phyloP scores from a whole-genome alignment of 768 basidiomycete genomes.

The Leccinum rimulosum region DNA sequence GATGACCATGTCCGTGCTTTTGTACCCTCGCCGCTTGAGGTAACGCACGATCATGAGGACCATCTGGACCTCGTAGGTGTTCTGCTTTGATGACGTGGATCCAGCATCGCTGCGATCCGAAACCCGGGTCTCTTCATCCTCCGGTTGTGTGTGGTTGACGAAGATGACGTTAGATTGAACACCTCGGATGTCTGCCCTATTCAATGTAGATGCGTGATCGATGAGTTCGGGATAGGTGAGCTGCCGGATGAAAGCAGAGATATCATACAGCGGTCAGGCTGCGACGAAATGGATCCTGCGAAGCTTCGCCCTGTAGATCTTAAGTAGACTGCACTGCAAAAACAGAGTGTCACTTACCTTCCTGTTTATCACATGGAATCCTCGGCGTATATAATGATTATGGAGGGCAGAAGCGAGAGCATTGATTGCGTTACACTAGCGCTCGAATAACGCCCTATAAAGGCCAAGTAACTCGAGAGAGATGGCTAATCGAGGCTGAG shows the following conservation, averaged over 20 bases:
- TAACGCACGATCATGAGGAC: slow-evolving; percentile 65
- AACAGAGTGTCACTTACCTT: too few species aligned
- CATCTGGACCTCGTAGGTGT: slow-evolving; percentile 60
- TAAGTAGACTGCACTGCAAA: too few species aligned
- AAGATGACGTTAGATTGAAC: slow-evolving; percentile 60
- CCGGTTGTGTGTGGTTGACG: slow-evolving; percentile 54
- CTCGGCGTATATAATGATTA: too few species aligned
- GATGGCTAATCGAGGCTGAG: too few species aligned
- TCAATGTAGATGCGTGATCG: slow-evolving; percentile 50
- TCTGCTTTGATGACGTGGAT: slow-evolving; percentile 58
- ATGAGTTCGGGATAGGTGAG: slow-evolving; percentile 69
- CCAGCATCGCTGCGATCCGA: slow-evolving; percentile 47
- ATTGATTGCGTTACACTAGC: too few species aligned
- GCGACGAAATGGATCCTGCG: too few species aligned
- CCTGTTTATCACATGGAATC: too few species aligned
- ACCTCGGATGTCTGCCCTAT: slow-evolving; percentile 53
- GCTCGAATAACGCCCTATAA: too few species aligned
- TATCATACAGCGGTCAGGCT: slow-evolving; percentile 18
- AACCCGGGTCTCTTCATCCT: slow-evolving; percentile 45
- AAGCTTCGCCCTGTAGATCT: too few species aligned
- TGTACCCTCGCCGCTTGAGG: slow-evolving; percentile 67
- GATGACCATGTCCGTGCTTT: slow-evolving; percentile 56
- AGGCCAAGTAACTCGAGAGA: too few species aligned
- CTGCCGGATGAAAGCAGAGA: slow-evolving; percentile 58
- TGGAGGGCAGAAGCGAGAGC: too few species aligned